These are phyloP conservation scores for Aspergillus tamarii DNA, from an alignment of 2,329 filamentous ascomycete genomes.

Conservation along the genomic window DNA sequence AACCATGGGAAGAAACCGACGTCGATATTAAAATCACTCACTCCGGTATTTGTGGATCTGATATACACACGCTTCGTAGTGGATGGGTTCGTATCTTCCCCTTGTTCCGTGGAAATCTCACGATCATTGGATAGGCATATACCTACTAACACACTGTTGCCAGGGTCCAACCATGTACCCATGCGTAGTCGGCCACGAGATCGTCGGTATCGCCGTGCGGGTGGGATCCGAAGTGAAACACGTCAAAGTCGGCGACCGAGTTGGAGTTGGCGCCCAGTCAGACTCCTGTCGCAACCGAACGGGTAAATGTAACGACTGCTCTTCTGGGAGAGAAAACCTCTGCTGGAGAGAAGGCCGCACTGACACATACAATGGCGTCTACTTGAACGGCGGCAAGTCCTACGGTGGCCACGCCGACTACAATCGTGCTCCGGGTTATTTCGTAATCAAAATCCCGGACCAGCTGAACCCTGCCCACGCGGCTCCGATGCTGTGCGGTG, in stretches of 20 bases:
- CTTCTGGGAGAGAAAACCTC: no score
- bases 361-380: constrained; percentile 37
- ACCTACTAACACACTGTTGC: no score
- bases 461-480: constrained; percentile 53
- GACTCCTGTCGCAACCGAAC: constrained; percentile 50
- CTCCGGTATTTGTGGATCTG: constrained; percentile 67
- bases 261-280: constrained; percentile 64
- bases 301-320: no score
- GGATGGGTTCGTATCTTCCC: constrained; percentile 40
- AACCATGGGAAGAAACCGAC: constrained; percentile 67
- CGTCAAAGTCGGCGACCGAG: constrained; percentile 40
- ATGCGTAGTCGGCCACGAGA: constrained; percentile 66
- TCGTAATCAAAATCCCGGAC: constrained; percentile 63
- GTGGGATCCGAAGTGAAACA: constrained; percentile 51
- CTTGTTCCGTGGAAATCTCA: no score
- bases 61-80: constrained; percentile 60
- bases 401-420: constrained; percentile 69
- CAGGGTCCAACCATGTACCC: constrained; percentile 41
- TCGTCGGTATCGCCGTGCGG: constrained; percentile 62
- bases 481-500: constrained; percentile 77
- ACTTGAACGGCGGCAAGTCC: constrained; percentile 60
- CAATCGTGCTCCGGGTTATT: constrained; percentile 59
- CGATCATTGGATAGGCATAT: fast-evolving
- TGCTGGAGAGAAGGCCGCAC: constrained; percentile 8
- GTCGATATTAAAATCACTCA: constrained; percentile 67